Percentiles rank a stretch among this genome's conserved stretches.
Conservation (phyloP, 371 early-diverging fungal genomes). For the Saksenaea oblongispora region DNA sequence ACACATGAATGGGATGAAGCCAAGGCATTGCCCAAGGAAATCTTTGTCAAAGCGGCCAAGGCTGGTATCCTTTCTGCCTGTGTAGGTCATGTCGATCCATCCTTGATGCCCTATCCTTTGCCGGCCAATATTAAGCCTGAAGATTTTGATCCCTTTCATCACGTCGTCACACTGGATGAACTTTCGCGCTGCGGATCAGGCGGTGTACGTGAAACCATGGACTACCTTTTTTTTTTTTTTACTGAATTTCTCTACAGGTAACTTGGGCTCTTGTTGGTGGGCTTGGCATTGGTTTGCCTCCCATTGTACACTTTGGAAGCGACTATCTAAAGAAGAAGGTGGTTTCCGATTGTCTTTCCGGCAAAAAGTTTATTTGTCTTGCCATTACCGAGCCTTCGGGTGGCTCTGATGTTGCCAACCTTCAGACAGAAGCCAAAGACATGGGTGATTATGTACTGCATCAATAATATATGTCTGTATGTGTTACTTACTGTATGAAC, state of each 20-base stretch:
- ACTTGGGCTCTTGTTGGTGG: constrained; percentile 52
- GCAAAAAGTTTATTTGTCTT: constrained; percentile 68
- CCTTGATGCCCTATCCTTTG: constrained; percentile 29
- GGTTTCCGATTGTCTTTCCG: constrained; percentile 55
- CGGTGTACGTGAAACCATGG: constrained; percentile 49
- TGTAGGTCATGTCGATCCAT: constrained; percentile 51
- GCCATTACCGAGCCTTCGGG: constrained; percentile 70
- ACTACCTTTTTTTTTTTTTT: background rate
- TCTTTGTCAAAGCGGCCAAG: constrained; percentile 74
- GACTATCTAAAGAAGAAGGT: constrained; percentile 62
- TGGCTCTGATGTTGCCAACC: constrained; percentile 83
- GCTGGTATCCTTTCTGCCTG: constrained; percentile 73
- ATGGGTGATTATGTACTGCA: constrained; percentile 17
- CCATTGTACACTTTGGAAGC: constrained; percentile 65
- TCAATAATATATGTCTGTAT: background rate
- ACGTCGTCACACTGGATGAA: constrained; percentile 79
- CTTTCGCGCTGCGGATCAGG: constrained; percentile 84
- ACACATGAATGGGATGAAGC: constrained; percentile 88
- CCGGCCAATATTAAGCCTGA: constrained; percentile 51
- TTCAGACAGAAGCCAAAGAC: constrained; percentile 75
- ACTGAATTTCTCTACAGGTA: constrained; percentile 16
- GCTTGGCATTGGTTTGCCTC: constrained; percentile 74
- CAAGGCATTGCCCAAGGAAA: constrained; percentile 67
- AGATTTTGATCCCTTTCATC: constrained; percentile 80
- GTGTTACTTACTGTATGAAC: constrained; percentile 4